phyloP scores from a whole-genome alignment of 1,139 yeast species.

The Diutina ranongensis region DNA sequence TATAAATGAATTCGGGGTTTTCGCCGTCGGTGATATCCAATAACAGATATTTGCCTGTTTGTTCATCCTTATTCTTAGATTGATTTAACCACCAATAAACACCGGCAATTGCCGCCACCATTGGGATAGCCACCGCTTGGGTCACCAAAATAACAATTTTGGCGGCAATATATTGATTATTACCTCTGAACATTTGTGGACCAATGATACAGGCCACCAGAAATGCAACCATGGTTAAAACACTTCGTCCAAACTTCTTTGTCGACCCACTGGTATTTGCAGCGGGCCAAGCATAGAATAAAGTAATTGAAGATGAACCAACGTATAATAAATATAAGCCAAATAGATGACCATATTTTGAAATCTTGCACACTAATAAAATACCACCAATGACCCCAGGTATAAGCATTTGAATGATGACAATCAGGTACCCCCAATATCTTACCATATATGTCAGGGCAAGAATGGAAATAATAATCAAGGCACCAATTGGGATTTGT shows the following conservation, averaged over 20 bases:
- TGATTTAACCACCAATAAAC: slow-evolving; percentile 18
- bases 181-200: slow-evolving; percentile 24
- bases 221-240: slow-evolving; percentile 18
- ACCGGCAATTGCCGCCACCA: slow-evolving; percentile 17
- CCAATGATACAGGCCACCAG: slow-evolving; percentile 28
- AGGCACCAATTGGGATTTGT: slow-evolving; percentile 29
- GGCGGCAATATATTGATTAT: slow-evolving; percentile 24
- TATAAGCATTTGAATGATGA: slow-evolving; percentile 21
- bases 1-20: slow-evolving; percentile 1
- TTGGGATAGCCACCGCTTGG: slow-evolving; percentile 21
- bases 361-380: slow-evolving; percentile 17
- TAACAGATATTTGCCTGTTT: background rate
- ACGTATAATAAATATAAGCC: slow-evolving; percentile 24
- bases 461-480: slow-evolving; percentile 23
- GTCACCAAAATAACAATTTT: slow-evolving; percentile 23
- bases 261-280: slow-evolving; percentile 11
- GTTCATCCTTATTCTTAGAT: background rate
- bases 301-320: slow-evolving; percentile 13
- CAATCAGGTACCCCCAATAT: slow-evolving; percentile 11
- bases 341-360: slow-evolving; percentile 22
- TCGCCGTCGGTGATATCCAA: slow-evolving; percentile 3
- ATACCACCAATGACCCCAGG: slow-evolving; percentile 28
- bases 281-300: slow-evolving; percentile 12
- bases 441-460: slow-evolving; percentile 18
- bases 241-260: slow-evolving; percentile 9